A percentile compares a stretch with the other conserved stretches of the same genome.
Conservation (phyloP, 2,329 filamentous ascomycete species). For the Epichloe aotearoae region DNA sequence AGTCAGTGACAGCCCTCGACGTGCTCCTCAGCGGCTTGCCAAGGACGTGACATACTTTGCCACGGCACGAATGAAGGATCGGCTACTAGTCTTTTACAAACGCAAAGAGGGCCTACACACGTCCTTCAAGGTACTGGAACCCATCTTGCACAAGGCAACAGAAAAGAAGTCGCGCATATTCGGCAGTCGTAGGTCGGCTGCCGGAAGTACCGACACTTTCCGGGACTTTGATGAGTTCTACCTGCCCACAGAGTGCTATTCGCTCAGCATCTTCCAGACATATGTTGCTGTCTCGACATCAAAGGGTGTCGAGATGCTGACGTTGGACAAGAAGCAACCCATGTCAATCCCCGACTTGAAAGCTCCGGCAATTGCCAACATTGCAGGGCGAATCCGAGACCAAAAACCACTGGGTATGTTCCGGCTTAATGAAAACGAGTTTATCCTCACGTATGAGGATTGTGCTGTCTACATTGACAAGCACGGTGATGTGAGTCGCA, state of each 20-base stretch:
- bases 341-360: constrained; percentile 86
- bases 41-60: constrained; percentile 96
- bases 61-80: constrained; percentile 92
- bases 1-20: constrained; percentile 57
- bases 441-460: constrained; percentile 86
- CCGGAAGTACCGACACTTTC: constrained; percentile 83
- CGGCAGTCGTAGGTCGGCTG: constrained; percentile 41
- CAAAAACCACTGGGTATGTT: constrained; percentile 93
- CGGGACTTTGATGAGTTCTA: constrained; percentile 98
- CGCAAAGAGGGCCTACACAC: constrained; percentile 85
- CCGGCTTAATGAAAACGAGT: constrained; percentile 81
- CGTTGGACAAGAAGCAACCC: constrained; percentile 90
- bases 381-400: constrained; percentile 68
- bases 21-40: constrained; percentile 83
- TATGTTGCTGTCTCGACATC: constrained; percentile 85
- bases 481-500: constrained; percentile 86
- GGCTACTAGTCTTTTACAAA: constrained; percentile 91
- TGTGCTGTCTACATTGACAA: constrained; percentile 98
- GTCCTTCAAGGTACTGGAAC: constrained; percentile 93
- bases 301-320: constrained; percentile 90
- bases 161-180: constrained; percentile 66
- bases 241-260: constrained; percentile 87
- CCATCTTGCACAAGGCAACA: constrained; percentile 82
- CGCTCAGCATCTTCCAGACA: constrained; percentile 90
- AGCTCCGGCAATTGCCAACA: constrained; percentile 65